Percentiles rank a stretch among this genome's conserved stretches.
These are phyloP conservation scores for Epichloe brachyelytri DNA, from an alignment of 2,329 filamentous ascomycete species.

Conservation along the genomic window DNA sequence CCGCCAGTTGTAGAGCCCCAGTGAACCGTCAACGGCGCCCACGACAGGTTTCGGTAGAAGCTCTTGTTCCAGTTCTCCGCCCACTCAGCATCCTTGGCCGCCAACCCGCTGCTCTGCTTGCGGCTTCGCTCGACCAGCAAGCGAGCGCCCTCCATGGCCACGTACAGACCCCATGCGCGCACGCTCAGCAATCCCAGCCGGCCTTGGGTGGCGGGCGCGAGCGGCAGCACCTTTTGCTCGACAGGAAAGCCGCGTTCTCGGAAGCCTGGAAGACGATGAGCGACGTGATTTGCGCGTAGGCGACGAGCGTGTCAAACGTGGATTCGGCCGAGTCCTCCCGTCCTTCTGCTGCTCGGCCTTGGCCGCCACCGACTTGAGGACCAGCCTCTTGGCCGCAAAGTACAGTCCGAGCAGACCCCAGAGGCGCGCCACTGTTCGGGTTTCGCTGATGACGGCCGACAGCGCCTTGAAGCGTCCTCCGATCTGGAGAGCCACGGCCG, in stretches of 20 bases:
- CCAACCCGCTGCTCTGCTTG: slow-evolving; percentile 22
- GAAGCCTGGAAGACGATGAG: slow-evolving; percentile 62
- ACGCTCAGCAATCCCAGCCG: slow-evolving; percentile 59
- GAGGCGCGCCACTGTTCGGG: slow-evolving; percentile 59
- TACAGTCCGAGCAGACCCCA: slow-evolving; percentile 69
- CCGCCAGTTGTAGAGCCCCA: slow-evolving; percentile 59
- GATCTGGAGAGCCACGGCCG: slow-evolving; percentile 33
- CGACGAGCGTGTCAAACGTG: slow-evolving; percentile 34
- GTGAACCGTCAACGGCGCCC: slow-evolving; percentile 73
- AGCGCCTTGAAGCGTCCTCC: slow-evolving; percentile 45
- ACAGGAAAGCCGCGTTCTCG: slow-evolving; percentile 74
- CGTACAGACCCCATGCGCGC: slow-evolving; percentile 68
- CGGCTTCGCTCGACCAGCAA: slow-evolving; percentile 37
- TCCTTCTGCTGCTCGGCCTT: slow-evolving; percentile 6
- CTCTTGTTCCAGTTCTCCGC: slow-evolving; percentile 47
- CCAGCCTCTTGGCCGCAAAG: slow-evolving; percentile 46
- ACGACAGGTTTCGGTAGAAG: slow-evolving; percentile 57
- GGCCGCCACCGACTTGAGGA: slow-evolving; percentile 18
- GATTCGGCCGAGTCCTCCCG: slow-evolving; percentile 17
- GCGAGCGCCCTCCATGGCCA: slow-evolving; percentile 61
- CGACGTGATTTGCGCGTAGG: slow-evolving; percentile 53
- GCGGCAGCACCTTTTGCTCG: slow-evolving; percentile 56
- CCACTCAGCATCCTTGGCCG: slow-evolving; percentile 28
- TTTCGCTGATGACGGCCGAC: slow-evolving; percentile 54
- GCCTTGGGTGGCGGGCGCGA: slow-evolving; percentile 41